Conservation (phyloP, 2,329 filamentous ascomycete species). For the Cryphonectria naterciae region DNA sequence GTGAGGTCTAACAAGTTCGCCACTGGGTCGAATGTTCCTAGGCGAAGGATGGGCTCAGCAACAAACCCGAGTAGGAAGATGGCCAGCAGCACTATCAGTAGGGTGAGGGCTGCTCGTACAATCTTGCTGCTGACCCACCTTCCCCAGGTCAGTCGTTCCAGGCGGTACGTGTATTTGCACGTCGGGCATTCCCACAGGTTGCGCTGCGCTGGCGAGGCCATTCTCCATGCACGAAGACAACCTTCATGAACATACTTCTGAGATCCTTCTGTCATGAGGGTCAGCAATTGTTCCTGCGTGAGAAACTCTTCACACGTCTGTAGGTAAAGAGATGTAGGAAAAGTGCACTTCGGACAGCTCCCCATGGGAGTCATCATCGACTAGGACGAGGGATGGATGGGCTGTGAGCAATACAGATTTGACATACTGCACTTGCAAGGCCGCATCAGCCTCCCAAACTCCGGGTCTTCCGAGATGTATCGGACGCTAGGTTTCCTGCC, state of each 20-base stretch:
- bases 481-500: slow-evolving; percentile 38
- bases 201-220: slow-evolving; percentile 68
- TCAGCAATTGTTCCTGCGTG: slow-evolving; percentile 3
- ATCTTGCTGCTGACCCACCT: slow-evolving; percentile 68
- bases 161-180: slow-evolving; percentile 80
- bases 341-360: not conserved
- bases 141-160: slow-evolving; percentile 78
- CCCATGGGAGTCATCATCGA: not conserved
- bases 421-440: slow-evolving; percentile 78
- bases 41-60: slow-evolving; percentile 87
- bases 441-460: slow-evolving; percentile 77
- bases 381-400: not conserved
- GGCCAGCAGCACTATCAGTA: slow-evolving; percentile 69
- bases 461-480: slow-evolving; percentile 75
- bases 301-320: not conserved
- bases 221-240: slow-evolving; percentile 83
- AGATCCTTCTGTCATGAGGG: slow-evolving; percentile 61
- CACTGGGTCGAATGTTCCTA: slow-evolving; percentile 76
- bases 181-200: slow-evolving; percentile 90
- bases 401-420: not conserved
- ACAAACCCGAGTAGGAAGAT: slow-evolving; percentile 88
- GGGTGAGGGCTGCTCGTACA: slow-evolving; percentile 72
- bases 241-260: slow-evolving; percentile 94
- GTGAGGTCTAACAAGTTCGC: slow-evolving; percentile 62
- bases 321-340: not conserved